Evolutionary conservation across 331 rosid genomes (phyloP).

Genomic region (Phaseolus coccineus): DNA sequence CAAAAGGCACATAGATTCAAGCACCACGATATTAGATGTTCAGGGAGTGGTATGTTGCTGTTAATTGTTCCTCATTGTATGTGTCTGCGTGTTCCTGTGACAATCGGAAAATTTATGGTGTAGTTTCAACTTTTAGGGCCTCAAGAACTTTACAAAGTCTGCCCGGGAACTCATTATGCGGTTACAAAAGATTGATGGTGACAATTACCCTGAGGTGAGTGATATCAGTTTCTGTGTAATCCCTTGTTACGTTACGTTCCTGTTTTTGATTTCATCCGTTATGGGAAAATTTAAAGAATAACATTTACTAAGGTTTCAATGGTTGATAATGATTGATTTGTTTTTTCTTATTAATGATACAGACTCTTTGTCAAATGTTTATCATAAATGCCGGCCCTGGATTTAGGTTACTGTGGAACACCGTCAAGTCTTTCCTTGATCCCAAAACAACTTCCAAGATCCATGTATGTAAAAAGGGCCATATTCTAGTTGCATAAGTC

Average conservation of each 20-base stretch:
- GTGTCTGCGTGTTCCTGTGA: slow-evolving; percentile 19
- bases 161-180: slow-evolving; percentile 85
- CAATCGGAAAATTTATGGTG: slow-evolving; percentile 5
- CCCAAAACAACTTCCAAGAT: slow-evolving; percentile 95
- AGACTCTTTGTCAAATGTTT: slow-evolving; percentile 97
- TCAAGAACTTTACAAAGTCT: slow-evolving; percentile 90
- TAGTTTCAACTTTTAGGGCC: slow-evolving; percentile 64
- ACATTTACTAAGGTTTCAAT: slow-evolving; percentile 8
- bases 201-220: slow-evolving; percentile 92
- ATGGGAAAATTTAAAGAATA: slow-evolving; percentile 23
- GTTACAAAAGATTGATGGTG: slow-evolving; percentile 92
- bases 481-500: slow-evolving; percentile 15
- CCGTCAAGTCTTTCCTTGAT: slow-evolving; percentile 87
- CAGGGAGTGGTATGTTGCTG: slow-evolving; percentile 94
- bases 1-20: slow-evolving; percentile 94
- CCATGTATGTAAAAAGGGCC: slow-evolving; percentile 67
- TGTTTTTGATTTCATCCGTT: slow-evolving; percentile 29
- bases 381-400: slow-evolving; percentile 97
- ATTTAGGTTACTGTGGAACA: slow-evolving; percentile 87
- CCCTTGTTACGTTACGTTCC: background rate
- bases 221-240: slow-evolving; percentile 25
- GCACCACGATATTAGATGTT: slow-evolving; percentile 95
- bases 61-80: slow-evolving; percentile 31
- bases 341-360: slow-evolving; percentile 40
- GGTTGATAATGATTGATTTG: slow-evolving; percentile 24